These are phyloP conservation scores for Paraconiothyrium brasiliense DNA, from an alignment of 2,329 filamentous ascomycete species.

Conservation along the genomic window DNA sequence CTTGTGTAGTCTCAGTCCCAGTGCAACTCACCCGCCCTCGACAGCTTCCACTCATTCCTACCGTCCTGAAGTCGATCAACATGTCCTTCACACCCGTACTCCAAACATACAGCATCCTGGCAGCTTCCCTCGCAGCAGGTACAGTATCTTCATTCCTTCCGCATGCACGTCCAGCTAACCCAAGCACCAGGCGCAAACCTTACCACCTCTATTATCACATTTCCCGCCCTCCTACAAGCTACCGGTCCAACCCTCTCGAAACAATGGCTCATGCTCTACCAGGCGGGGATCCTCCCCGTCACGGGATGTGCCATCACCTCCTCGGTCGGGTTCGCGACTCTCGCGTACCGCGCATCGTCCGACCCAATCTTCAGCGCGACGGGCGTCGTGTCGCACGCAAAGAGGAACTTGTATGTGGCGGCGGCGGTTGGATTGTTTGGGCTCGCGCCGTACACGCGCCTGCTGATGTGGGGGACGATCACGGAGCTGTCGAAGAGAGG, in stretches of 20 bases:
- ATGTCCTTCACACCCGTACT: constrained; percentile 24
- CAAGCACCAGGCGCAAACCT: constrained; percentile 27
- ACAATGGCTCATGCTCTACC: constrained; percentile 34
- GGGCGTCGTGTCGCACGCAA: constrained; percentile 11
- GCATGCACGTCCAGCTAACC: background rate
- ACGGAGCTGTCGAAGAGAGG: constrained; percentile 20
- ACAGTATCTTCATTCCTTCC: background rate
- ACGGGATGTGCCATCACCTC: constrained; percentile 26
- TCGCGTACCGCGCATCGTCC: constrained; percentile 22
- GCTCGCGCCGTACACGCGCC: constrained; percentile 25
- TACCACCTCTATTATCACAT: constrained; percentile 26
- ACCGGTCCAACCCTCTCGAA: constrained; percentile 19
- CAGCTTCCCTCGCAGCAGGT: constrained; percentile 30
- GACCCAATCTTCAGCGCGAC: background rate
- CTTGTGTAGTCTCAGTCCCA: background rate
- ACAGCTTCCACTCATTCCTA: background rate
- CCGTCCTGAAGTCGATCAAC: background rate
- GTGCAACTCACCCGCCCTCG: background rate
- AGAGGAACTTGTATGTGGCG: constrained; percentile 23
- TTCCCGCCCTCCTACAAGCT: constrained; percentile 29
- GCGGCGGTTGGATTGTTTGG: constrained; percentile 25
- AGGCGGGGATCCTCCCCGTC: constrained; percentile 29
- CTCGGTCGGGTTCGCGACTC: constrained; percentile 25
- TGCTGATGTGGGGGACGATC: constrained; percentile 23
- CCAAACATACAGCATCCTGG: constrained; percentile 32